Evolutionary conservation across 225 moss, liverwort and hornwort species (phyloP).

Genomic region (Antitrichia curtipendula): DNA sequence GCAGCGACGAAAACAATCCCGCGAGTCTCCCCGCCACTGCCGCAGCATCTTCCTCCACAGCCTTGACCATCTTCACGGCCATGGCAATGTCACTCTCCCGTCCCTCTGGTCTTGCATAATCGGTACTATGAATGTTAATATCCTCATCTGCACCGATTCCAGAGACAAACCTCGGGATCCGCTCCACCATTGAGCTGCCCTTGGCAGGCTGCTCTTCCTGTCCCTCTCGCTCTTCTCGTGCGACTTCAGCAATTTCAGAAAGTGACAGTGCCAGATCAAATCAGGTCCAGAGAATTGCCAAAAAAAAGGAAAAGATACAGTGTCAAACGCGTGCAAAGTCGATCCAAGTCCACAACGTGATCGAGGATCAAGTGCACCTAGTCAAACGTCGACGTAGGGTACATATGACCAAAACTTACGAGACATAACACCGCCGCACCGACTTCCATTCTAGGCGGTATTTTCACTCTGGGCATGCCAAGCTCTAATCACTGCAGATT

Average conservation of each 20-base stretch:
- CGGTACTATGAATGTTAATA: not conserved
- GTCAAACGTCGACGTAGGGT: not conserved
- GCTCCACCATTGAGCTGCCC: not conserved
- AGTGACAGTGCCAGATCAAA: not conserved
- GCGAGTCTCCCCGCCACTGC: slow-evolving; percentile 35
- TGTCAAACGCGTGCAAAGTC: not conserved
- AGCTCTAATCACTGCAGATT: slow-evolving; percentile 2
- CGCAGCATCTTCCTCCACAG: slow-evolving; percentile 41
- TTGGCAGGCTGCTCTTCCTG: not conserved
- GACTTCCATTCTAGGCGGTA: not conserved
- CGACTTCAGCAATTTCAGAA: not conserved
- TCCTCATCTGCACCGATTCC: not conserved
- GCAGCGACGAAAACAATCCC: slow-evolving; percentile 31
- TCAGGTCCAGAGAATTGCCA: not conserved
- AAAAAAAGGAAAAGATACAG: not conserved
- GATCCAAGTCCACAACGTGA: not conserved
- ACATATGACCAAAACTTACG: not conserved
- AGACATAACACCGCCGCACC: not conserved
- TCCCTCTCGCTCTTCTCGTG: not conserved
- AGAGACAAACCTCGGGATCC: slow-evolving; percentile 3
- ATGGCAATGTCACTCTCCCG: slow-evolving; percentile 36
- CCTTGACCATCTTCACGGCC: slow-evolving; percentile 54
- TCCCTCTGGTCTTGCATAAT: not conserved
- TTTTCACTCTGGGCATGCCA: not conserved
- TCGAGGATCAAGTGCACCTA: not conserved